Evolutionary conservation across 2,329 filamentous ascomycete genomes (phyloP), one percentile per base, ranked within the genome.

Genomic region (Clonostachys sp.): DNA sequence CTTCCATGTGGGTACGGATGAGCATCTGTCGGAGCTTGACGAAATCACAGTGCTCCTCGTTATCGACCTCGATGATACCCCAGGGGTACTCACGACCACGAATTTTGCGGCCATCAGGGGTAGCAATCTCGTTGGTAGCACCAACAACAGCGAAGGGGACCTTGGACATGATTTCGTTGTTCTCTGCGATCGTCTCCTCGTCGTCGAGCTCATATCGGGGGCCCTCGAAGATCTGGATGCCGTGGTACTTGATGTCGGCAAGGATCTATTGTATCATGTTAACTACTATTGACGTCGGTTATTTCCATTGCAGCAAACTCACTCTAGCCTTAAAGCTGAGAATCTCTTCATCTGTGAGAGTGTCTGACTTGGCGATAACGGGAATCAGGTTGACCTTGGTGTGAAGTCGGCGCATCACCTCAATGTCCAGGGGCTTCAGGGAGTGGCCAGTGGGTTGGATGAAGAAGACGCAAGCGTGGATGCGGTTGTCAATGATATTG

Each of bases 341-440:
- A 62, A 99, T 91, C 74, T 99, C 94, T 66, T 97, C 94, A 57
- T 99, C 94, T 53, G 94, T 99, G 62, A 99, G 78, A 47, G 94
- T 99, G 70, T 99, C 94, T 30, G 94, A 86, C 83, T 99, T 99
- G 72, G 94, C 94, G 68, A 99, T 96, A 66, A 99, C 94, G 43
- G 94, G 94, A 55, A 99, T 99, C 70, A 99, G 75, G 81, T 99
- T 99, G 82, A 99, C 94, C 85, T 97, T 97, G 83, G 92, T 97
- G 78, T 99, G 94, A 53, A 99, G 85, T 66, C 94, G 87, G 72
- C 92, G 91, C 94, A 99, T 99, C 56, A 99, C 94, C 77, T 99
- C 94, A 56, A 99, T 96, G 65, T 99, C 94, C 55, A 99, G 80
- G 54, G 94, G 94, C 85, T 99, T 99, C 64, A 99, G 78, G 34